A percentile compares a stretch with the other conserved stretches of the same genome.
These are phyloP conservation scores for Diaporthe helianthi DNA, from an alignment of 2,329 filamentous ascomycete species.

Conservation along the genomic window DNA sequence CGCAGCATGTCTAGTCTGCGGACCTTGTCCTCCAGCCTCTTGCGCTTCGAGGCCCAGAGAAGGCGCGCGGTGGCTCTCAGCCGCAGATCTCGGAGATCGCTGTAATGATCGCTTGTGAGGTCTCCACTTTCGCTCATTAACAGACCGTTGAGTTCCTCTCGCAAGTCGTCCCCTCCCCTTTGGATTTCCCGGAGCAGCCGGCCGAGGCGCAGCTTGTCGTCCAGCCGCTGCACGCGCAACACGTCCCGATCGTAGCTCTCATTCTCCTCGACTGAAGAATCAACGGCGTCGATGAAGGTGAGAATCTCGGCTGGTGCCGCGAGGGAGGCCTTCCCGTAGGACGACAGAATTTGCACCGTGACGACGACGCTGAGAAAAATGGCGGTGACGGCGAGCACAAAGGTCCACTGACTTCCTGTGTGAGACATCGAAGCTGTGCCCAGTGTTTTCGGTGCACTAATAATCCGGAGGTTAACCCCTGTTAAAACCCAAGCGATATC, in stretches of 20 bases:
- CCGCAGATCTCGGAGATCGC: conserved; percentile 38
- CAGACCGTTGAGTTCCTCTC: conserved; percentile 63
- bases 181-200: conserved; percentile 68
- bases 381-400: conserved; percentile 64
- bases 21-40: conserved; percentile 62
- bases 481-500: neutral
- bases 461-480: neutral
- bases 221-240: conserved; percentile 61
- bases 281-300: conserved; percentile 66
- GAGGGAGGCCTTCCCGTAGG: conserved; percentile 63
- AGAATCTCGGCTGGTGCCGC: conserved; percentile 64
- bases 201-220: conserved; percentile 67
- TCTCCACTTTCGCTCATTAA: conserved; percentile 54
- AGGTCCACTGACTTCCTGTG: conserved; percentile 59
- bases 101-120: conserved; percentile 35
- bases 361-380: conserved; percentile 63
- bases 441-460: neutral
- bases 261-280: conserved; percentile 69
- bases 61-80: conserved; percentile 59
- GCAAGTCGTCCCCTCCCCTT: conserved; percentile 64
- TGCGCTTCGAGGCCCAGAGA: conserved; percentile 64
- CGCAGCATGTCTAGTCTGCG: conserved; percentile 66
- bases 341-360: conserved; percentile 57
- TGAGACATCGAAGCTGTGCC: neutral
- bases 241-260: conserved; percentile 69